These are phyloP conservation scores for Mallotus nudiflorus DNA, from an alignment of 345 rosid genomes.

Conservation along the genomic window DNA sequence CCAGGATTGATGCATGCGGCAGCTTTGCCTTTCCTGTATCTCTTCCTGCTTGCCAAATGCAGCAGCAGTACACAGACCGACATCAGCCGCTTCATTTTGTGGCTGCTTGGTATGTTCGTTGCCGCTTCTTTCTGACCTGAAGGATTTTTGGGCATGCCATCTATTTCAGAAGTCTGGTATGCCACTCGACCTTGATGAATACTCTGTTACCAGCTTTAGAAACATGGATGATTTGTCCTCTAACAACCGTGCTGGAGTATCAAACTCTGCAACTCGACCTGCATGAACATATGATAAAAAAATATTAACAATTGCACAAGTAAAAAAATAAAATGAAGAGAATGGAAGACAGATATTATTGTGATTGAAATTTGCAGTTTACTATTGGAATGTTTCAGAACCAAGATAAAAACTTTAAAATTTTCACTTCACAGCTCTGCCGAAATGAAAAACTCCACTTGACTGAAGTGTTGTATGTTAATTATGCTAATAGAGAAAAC, in stretches of 20 bases:
- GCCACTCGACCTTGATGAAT: conserved; percentile 92
- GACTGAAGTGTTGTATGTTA: no score
- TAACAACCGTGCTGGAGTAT: conserved; percentile 69
- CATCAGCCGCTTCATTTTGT: conserved; percentile 16
- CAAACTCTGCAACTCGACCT: conserved; percentile 95
- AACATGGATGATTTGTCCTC: conserved; percentile 97
- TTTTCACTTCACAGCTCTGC: no score
- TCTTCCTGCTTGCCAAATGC: conserved; percentile 21
- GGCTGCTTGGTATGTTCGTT: conserved; percentile 15
- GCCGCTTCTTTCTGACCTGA: conserved; percentile 14
- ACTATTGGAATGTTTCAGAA: no score
- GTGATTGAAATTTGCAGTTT: no score
- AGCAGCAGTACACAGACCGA: conserved; percentile 15
- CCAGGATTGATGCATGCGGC: background rate
- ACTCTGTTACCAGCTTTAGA: conserved; percentile 83
- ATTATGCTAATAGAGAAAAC: no score
- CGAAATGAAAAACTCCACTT: background rate
- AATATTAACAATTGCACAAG: no score
- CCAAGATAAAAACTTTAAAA: no score
- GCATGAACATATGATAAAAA: no score
- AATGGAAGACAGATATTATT: no score
- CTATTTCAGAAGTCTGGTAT: conserved; percentile 67
- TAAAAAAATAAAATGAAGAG: no score
- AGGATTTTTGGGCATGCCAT: conserved; percentile 29
- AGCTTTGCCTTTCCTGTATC: conserved; percentile 6